phyloP scores from a whole-genome alignment of 768 basidiomycete species.

The Kwoniella europaea region DNA sequence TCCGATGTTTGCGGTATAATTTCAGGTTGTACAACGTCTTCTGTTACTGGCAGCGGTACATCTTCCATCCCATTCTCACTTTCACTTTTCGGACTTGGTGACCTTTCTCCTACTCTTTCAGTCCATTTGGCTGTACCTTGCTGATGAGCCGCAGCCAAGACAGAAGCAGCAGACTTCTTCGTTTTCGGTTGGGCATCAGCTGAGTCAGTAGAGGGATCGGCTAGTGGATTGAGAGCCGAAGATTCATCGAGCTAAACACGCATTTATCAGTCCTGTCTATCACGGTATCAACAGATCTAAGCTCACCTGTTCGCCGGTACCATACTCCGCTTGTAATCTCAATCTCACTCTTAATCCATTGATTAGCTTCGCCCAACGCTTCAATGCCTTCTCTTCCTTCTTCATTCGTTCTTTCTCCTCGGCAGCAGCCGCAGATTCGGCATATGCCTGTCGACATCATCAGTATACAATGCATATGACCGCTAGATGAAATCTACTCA shows the following conservation, averaged over 20 bases:
- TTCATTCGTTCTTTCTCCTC: slow-evolving; percentile 77
- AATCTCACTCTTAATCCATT: slow-evolving; percentile 85
- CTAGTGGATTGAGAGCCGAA: slow-evolving; percentile 39
- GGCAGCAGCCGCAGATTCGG: slow-evolving; percentile 76
- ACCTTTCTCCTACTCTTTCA: slow-evolving; percentile 4
- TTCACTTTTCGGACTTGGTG: slow-evolving; percentile 14
- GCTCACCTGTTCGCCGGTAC: slow-evolving; percentile 43
- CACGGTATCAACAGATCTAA: not conserved
- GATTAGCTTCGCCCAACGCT: slow-evolving; percentile 85
- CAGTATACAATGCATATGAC: not conserved
- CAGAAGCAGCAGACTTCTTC: slow-evolving; percentile 23
- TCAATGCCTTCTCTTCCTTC: slow-evolving; percentile 76
- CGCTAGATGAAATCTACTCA: slow-evolving; percentile 55
- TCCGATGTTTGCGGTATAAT: no score
- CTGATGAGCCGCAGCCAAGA: slow-evolving; percentile 19
- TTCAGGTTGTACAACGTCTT: not conserved
- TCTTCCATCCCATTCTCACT: slow-evolving; percentile 10
- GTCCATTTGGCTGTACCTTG: slow-evolving; percentile 21
- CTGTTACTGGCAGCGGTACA: not conserved
- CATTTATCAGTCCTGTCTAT: not conserved
- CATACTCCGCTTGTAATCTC: slow-evolving; percentile 79
- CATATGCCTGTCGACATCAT: slow-evolving; percentile 69
- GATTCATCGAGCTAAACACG: slow-evolving; percentile 33
- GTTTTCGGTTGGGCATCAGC: not conserved
- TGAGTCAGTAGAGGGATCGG: no score